A percentile compares a stretch with the other conserved stretches of the same genome.
These are phyloP conservation scores for Fusarium caatingaense DNA, from an alignment of 2,329 filamentous ascomycete species.

Conservation along the genomic window DNA sequence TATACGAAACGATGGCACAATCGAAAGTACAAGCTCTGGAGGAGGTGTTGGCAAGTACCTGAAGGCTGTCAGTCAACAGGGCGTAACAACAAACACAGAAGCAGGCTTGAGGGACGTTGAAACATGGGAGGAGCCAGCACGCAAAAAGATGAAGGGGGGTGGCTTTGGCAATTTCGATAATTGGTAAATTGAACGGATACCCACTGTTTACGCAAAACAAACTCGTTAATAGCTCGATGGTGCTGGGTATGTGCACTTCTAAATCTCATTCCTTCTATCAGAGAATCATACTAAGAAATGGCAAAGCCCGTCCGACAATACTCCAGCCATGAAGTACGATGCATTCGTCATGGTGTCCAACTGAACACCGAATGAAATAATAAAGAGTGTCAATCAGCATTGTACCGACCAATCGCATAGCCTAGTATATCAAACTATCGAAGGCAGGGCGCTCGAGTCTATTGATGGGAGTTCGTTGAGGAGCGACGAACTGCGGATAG, in stretches of 20 bases:
- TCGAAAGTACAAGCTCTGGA: constrained; percentile 57
- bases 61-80: constrained; percentile 61
- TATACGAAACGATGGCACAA: constrained; percentile 74
- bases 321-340: constrained; percentile 18
- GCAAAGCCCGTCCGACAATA: constrained; percentile 6
- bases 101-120: constrained; percentile 72
- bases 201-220: constrained; percentile 2
- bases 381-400: not conserved
- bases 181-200: constrained; percentile 68
- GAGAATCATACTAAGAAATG: constrained; percentile 34
- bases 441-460: constrained; percentile 41
- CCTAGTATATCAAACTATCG: constrained; percentile 43
- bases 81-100: constrained; percentile 61
- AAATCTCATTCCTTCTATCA: constrained; percentile 20
- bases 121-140: constrained; percentile 75
- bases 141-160: constrained; percentile 81
- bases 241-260: constrained; percentile 33
- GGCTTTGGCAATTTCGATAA: constrained; percentile 96
- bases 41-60: constrained; percentile 83
- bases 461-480: constrained; percentile 45
- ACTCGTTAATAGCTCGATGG: constrained; percentile 9
- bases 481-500: constrained; percentile 2
- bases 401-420: not conserved
- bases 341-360: constrained; percentile 12
- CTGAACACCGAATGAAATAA: constrained; percentile 6